A percentile compares a stretch with the other conserved stretches of the same genome.
Conservation (phyloP, 2,329 filamentous ascomycete genomes). For the Cytospora paraplurivora region DNA sequence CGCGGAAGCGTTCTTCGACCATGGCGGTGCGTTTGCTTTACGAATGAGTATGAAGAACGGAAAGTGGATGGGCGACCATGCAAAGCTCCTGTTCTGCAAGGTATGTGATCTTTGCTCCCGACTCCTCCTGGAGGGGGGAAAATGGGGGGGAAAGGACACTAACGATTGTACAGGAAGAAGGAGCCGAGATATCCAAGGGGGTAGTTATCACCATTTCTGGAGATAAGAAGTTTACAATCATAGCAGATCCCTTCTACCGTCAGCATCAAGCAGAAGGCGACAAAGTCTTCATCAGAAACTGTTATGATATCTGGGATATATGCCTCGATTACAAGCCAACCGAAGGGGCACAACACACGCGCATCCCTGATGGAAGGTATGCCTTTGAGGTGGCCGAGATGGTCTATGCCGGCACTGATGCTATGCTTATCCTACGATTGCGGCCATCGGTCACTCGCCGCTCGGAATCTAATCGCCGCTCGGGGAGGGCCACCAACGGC, state of each 20-base stretch:
- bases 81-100: background rate
- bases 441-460: background rate
- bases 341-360: background rate
- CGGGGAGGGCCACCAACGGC: background rate
- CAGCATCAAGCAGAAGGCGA: background rate
- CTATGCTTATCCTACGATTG: background rate
- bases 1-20: slow-evolving; percentile 11
- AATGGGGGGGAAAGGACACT: background rate
- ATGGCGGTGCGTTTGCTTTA: slow-evolving; percentile 3
- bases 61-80: background rate
- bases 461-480: background rate
- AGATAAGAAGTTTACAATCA: slow-evolving; percentile 3
- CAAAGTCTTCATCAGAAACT: background rate
- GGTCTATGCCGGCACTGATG: slow-evolving; percentile 1
- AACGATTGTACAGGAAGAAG: background rate
- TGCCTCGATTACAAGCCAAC: background rate
- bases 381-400: slow-evolving; percentile 11
- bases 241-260: background rate
- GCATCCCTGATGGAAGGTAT: slow-evolving; percentile 4
- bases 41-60: background rate
- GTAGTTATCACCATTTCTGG: background rate
- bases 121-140: too few relatives aligned
- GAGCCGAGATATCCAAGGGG: background rate
- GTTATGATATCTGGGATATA: slow-evolving; percentile 6
- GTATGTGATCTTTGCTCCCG: background rate